Evolutionary conservation across 305 asterid genomes (phyloP), one percentile per base, ranked within the genome.

Genomic region (Fraxinus paxiana): DNA sequence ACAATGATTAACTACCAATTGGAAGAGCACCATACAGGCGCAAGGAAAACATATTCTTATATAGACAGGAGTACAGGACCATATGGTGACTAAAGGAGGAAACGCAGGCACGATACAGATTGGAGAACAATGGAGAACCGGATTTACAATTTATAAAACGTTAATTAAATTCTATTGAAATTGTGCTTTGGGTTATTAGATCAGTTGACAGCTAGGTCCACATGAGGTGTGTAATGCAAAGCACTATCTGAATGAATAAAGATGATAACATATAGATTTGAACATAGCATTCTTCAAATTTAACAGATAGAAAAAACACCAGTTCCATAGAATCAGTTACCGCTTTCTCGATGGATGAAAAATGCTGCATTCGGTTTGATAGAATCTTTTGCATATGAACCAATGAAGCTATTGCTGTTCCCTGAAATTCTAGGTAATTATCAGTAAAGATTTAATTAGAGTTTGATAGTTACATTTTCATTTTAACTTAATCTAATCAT

Each of bases 381-480:
- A 95, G 89, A 83, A 95, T 92, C 92, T 93, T 92, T 87, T 95
- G 99, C 97, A 95, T 95, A 82, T 95, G 97, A 48, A 88, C 86
- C 85, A 95, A 85, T 41, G 99, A 95, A 38, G 97, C 92, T 91
- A 95, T 85, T 82, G 99, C 97, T 82, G 99, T 92, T 61, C 99
- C 99, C 99, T 93, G 95, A 83, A 84, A 87, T 87, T 83, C 80
- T 56, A 79, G 77, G 77, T 79, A 82, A 78, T 54, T 54, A 78
- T 85, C 65, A 76, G 59, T 73, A 82, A 59, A 65, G 73, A 73
- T 13, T 76, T 56, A 78, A 70, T 70, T n/a, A 41, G 34, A 61
- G 81, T 73, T 77, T 75, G 77, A 72, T 41, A 70, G 80, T 82
- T 43, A 30, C 35, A 38, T 65, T 71, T 83, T 48, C 51, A 73